phyloP scores from a whole-genome alignment of 2,329 filamentous ascomycete genomes.

The Bipolaris zeicola region DNA sequence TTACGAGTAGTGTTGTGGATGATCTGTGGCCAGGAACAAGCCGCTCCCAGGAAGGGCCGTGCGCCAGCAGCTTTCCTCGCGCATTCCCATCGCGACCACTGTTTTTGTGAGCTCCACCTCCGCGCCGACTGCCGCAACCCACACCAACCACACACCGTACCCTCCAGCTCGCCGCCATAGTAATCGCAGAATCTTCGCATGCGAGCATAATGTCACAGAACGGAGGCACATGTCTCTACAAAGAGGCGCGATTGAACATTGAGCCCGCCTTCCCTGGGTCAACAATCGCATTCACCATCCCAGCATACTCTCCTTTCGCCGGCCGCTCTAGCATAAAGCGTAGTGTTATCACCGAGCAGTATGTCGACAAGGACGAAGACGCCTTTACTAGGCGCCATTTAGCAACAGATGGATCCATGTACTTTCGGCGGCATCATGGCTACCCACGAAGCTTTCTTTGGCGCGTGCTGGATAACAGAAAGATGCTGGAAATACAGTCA shows the following conservation, averaged over 20 bases:
- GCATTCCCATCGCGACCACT: constrained; percentile 36
- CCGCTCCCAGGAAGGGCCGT: constrained; percentile 16
- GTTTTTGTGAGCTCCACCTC: constrained; percentile 41
- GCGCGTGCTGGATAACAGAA: constrained; percentile 82
- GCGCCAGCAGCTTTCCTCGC: constrained; percentile 24
- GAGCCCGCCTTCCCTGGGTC: constrained; percentile 73
- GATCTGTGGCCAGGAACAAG: not conserved
- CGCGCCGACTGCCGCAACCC: constrained; percentile 25
- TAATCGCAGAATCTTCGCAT: constrained; percentile 49
- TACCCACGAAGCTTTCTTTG: constrained; percentile 88
- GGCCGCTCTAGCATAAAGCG: constrained; percentile 41
- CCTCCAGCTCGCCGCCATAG: constrained; percentile 8
- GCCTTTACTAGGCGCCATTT: constrained; percentile 74
- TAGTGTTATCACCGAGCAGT: constrained; percentile 46
- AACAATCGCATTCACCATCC: constrained; percentile 66
- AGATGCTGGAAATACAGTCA: constrained; percentile 79
- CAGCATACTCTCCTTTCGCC: constrained; percentile 41
- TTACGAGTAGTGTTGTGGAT: not conserved
- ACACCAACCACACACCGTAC: constrained; percentile 19
- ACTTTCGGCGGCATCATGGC: constrained; percentile 76
- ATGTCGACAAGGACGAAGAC: constrained; percentile 67
- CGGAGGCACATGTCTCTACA: constrained; percentile 73
- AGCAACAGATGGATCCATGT: constrained; percentile 77
- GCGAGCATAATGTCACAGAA: constrained; percentile 71
- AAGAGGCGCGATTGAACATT: constrained; percentile 84